phyloP scores from a whole-genome alignment of 2,329 filamentous ascomycete species.

The Colletotrichum sp. region DNA sequence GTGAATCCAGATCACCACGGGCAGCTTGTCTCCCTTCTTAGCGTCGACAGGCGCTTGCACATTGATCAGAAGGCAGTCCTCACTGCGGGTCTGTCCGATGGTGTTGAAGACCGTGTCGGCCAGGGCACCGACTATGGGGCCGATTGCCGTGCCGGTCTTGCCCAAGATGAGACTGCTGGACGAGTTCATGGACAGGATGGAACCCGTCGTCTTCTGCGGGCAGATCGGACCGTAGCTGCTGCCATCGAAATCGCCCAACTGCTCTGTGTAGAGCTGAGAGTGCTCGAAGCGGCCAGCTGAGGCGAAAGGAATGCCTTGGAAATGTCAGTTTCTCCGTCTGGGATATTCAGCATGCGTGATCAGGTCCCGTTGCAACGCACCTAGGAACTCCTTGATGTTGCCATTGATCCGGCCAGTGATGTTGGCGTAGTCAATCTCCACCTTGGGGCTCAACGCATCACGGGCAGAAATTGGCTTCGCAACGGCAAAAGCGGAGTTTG shows the following conservation, averaged over 20 bases:
- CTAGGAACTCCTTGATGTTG: background rate
- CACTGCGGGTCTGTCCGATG: conserved; percentile 25
- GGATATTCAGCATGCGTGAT: rapidly evolving
- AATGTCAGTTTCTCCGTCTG: background rate
- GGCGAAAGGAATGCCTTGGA: conserved; percentile 2
- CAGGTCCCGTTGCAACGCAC: background rate
- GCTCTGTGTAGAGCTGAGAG: background rate
- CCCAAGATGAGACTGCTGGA: background rate
- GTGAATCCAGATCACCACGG: conserved; percentile 42
- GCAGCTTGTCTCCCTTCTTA: conserved; percentile 41
- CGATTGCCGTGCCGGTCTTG: background rate
- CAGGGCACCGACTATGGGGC: background rate
- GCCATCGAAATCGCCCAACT: background rate
- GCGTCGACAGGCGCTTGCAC: conserved; percentile 51
- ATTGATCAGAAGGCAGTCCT: conserved; percentile 57
- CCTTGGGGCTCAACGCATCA: background rate
- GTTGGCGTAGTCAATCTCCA: background rate
- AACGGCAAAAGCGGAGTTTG: background rate
- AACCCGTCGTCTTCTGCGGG: background rate
- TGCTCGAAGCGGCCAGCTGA: conserved; percentile 4
- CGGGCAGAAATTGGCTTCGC: background rate
- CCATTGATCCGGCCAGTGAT: background rate
- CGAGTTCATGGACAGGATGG: background rate
- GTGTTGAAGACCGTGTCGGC: conserved; percentile 2
- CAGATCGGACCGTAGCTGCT: conserved; percentile 2